Base-by-base conservation (phyloP, 192 early-diverging fungal genomes). In the Coemansia sp. region DNA sequence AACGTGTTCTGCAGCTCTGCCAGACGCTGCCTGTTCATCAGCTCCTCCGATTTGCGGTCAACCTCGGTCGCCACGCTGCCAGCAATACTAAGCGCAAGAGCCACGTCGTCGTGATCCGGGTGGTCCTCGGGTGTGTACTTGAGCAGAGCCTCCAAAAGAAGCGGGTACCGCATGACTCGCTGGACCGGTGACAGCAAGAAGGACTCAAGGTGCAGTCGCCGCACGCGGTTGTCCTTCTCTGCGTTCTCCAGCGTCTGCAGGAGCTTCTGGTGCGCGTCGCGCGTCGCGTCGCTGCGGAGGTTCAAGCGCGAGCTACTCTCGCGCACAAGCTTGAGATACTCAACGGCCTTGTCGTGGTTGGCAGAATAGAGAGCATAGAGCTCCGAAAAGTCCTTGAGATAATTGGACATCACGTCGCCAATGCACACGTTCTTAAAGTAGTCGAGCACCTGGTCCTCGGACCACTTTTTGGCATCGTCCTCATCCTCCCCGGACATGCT, bases 301-400 rank as follows among this genome's bases (percentile, higher is more conserved):
- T 70, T 80, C 42, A 74, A 61, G 13, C 71, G 68, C 23, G 70
- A 70, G 67, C 64, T 71, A 64, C 70, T 80, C 48, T 80, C 72
- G 42, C 77, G 77, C 60, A 80, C 70, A 37, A 74, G 71, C 64
- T 73, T 80, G 53, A 80, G 53, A 27, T 74, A 80, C 65, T 80
- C 71, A 45, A 80, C 61, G 2, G 77, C 70, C 65, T 74, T 73
- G 63, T 74, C 72, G 50, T 80, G 77, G 67, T 80, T 80, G 61
- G 77, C 77, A 31, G 77, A 73, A 58, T 80, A 80, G 56, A 57
- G 68, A 36, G 77, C 77, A 57, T 80, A 80, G 45, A 67, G 71
- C 58, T 80, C 77, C 20, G 71, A 80, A 71, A 80, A 80, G 60
- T 80, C 72, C 64, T 80, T 74, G 33, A 80, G 68, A 33, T 74